These are phyloP conservation scores for Petrea volubilis DNA, from an alignment of 257 asterid species.

Conservation along the genomic window DNA sequence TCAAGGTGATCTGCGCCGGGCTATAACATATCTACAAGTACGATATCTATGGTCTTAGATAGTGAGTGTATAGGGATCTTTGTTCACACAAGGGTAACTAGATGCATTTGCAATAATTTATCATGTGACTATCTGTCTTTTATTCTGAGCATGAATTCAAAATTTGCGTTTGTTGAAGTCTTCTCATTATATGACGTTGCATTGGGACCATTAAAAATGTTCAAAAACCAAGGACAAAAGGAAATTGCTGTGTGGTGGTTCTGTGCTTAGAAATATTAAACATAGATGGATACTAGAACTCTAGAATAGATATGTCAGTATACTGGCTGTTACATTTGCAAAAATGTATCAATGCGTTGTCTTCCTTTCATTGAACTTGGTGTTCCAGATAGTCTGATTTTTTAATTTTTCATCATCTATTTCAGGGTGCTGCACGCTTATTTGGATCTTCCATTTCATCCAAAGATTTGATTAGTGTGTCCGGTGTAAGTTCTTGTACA, in stretches of 20 bases:
- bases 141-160: not conserved
- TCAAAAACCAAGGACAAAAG: not conserved
- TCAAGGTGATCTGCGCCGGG: constrained; percentile 95
- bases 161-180: not conserved
- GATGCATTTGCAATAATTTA: not conserved
- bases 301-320: not conserved
- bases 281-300: not conserved
- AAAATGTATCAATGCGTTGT: not conserved
- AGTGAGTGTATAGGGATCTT: not conserved
- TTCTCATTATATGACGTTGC: constrained; percentile 5
- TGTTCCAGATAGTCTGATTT: not conserved
- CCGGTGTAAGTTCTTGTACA: constrained; percentile 71
- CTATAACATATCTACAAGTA: constrained; percentile 94
- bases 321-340: not conserved
- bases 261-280: not conserved
- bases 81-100: not conserved
- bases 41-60: constrained; percentile 26
- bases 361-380: not conserved
- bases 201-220: not conserved
- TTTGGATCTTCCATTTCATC: constrained; percentile 91
- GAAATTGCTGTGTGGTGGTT: not conserved
- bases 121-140: not conserved
- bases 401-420: constrained; percentile 29
- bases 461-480: constrained; percentile 75
- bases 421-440: constrained; percentile 96